Evolutionary conservation across 495 filamentous ascomycete genomes (phyloP), one percentile per base, ranked within the genome.

Genomic region (Aspergillus affinis): DNA sequence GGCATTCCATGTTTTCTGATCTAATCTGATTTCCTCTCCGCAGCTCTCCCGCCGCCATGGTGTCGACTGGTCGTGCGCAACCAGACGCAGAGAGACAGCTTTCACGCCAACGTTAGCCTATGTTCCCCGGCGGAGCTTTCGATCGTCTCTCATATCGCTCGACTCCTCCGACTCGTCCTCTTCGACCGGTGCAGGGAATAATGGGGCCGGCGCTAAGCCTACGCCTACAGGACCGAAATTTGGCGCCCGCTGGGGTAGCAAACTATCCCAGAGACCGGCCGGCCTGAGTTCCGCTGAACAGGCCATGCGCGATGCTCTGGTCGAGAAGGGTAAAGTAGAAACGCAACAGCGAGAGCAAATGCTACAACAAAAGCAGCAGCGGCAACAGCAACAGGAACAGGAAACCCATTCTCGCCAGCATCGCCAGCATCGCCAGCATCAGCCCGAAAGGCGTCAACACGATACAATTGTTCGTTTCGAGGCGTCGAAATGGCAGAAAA

Each of bases 241-340:
- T 52, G 64, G 61, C 23, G 32, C 48, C 51, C 61, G 62, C 8
- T 68, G 65, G 64, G 61, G 61, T 19, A 59, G 54, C 30, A 67
- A 59, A 45, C 51, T 67, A 56, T 36, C 65, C 23, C 26, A 57
- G 21, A 69, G 65, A 29, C 57, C 72, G 3, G 57, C 62, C 0
- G 64, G 65, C 17, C 58, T 78, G 21, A 78, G 72, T 53, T 56
- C 72, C 6, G 69, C 72, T 23, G 75, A 78, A 57, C 69, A 72
- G 47, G 65, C 72, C 23, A 57, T 74, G 36, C 75, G 75, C 46
- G 66, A 73, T 15, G 54, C 64, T 17, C 49, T 78, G 46, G 49
- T 74, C n/a, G 61, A 58, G 41, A 69, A 59, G 27, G 63, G 53
- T 17, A 57, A 64, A 23, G 36, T 58, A 18, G 50, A 47, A 48